Percentiles rank a stretch among this genome's conserved stretches.
phyloP scores from a whole-genome alignment of 2,329 filamentous ascomycete genomes.

The Neophaeococcomyces mojaviensis region DNA sequence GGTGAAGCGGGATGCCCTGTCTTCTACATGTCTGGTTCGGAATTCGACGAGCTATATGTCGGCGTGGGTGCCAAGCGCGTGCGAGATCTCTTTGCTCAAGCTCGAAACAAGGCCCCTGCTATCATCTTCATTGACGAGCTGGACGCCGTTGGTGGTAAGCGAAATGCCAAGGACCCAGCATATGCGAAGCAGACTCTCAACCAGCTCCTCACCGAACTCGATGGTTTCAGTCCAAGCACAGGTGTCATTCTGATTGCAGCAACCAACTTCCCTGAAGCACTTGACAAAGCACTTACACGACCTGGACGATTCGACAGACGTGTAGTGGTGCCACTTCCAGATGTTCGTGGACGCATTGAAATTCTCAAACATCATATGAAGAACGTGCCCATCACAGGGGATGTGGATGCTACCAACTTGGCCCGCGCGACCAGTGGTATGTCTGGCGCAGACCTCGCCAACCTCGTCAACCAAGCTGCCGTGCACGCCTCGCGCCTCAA shows the following conservation, averaged over 20 bases:
- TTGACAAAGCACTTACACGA: constrained; percentile 89
- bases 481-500: constrained; percentile 89
- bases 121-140: constrained; percentile 96
- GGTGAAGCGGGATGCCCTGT: constrained; percentile 96
- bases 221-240: constrained; percentile 91
- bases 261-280: constrained; percentile 88
- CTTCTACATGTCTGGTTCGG: constrained; percentile 99
- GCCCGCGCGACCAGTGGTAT: constrained; percentile 84
- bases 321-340: constrained; percentile 78
- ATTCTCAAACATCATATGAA: constrained; percentile 92
- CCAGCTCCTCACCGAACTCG: constrained; percentile 90
- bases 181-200: constrained; percentile 98
- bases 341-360: constrained; percentile 84
- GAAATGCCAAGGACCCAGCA: constrained; percentile 84
- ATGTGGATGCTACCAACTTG: constrained; percentile 76
- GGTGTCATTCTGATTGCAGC: constrained; percentile 93
- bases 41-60: constrained; percentile 98
- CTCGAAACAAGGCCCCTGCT: constrained; percentile 75
- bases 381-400: constrained; percentile 71
- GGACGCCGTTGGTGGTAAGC: constrained; percentile 88
- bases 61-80: constrained; percentile 95
- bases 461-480: constrained; percentile 92
- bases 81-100: constrained; percentile 79
- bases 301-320: constrained; percentile 95
- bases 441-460: constrained; percentile 92